These are phyloP conservation scores for Populus trichocarpa DNA, from an alignment of 441 rosid species.

Conservation along the genomic window DNA sequence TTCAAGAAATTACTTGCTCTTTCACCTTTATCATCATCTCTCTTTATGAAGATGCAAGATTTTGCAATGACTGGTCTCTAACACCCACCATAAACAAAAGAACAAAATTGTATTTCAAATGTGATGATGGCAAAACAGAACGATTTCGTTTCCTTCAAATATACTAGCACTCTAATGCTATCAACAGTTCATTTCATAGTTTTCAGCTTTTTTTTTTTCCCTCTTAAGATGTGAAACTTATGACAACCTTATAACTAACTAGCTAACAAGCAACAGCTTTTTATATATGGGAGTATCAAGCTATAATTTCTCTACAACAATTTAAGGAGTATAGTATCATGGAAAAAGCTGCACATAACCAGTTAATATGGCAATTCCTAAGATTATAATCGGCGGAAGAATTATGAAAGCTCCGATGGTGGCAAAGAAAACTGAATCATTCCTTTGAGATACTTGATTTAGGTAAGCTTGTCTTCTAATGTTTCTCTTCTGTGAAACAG, in stretches of 20 bases:
- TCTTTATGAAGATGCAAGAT: not conserved
- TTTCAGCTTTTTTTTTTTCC: not conserved
- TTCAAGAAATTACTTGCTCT: not conserved
- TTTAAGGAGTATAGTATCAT: conserved; percentile 18
- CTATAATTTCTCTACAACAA: not conserved
- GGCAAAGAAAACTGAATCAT: conserved; percentile 85
- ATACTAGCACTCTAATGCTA: not conserved
- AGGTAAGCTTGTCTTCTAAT: conserved; percentile 79
- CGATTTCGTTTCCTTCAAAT: not conserved
- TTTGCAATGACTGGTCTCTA: not conserved
- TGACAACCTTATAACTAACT: not conserved
- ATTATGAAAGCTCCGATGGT: conserved; percentile 83
- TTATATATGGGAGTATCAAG: not conserved
- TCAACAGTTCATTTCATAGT: not conserved
- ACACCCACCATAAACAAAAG: not conserved
- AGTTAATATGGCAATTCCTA: conserved; percentile 66
- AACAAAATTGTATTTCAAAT: not conserved
- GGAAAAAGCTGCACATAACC: conserved; percentile 97
- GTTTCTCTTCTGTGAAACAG: conserved; percentile 89
- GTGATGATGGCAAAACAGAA: not conserved
- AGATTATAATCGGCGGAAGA: conserved; percentile 72
- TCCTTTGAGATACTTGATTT: conserved; percentile 80
- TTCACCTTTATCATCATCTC: not conserved
- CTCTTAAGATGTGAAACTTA: not conserved
- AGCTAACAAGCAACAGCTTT: not conserved